Evolutionary conservation across 139 green algal species (phyloP).

Genomic region (Chlorella sorokiniana): DNA sequence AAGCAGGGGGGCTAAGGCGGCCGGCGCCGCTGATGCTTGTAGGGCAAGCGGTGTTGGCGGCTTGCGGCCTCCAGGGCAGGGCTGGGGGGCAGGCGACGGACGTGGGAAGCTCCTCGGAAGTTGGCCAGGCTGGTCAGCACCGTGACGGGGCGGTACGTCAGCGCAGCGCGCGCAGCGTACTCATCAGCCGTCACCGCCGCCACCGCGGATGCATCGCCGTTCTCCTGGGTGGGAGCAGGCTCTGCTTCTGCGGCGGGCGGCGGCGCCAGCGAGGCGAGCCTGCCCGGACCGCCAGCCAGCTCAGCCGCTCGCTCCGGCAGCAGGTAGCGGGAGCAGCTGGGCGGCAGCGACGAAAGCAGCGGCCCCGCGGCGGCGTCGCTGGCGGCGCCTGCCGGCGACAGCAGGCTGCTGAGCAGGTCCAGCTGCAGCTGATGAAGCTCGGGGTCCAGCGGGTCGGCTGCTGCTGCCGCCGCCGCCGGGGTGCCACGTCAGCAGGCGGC

Average conservation of each 20-base stretch:
- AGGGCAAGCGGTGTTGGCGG: background rate
- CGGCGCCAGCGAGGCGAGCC: background rate
- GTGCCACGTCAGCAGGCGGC: background rate
- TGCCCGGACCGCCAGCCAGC: background rate
- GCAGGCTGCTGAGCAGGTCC: background rate
- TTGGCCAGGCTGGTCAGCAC: conserved; percentile 32
- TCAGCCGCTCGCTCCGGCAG: background rate
- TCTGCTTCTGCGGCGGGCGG: background rate
- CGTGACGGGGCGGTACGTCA: conserved; percentile 10
- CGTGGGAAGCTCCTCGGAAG: conserved; percentile 9
- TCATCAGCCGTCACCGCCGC: background rate
- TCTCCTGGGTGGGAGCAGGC: too few relatives aligned
- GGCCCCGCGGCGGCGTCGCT: background rate
- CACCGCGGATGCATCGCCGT: too few relatives aligned
- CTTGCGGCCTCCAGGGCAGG: conserved; percentile 2
- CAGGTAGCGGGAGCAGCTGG: background rate
- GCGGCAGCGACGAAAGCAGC: background rate
- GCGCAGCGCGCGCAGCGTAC: background rate
- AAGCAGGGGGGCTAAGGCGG: too few relatives aligned
- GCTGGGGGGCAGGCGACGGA: conserved; percentile 23
- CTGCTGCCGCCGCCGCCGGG: background rate
- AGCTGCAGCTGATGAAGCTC: too few relatives aligned
- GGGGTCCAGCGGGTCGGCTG: too few relatives aligned
- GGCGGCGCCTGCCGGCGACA: background rate
- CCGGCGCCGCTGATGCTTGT: background rate